Conservation (phyloP, 306 rosid species). For the Styphnolobium japonicum region DNA sequence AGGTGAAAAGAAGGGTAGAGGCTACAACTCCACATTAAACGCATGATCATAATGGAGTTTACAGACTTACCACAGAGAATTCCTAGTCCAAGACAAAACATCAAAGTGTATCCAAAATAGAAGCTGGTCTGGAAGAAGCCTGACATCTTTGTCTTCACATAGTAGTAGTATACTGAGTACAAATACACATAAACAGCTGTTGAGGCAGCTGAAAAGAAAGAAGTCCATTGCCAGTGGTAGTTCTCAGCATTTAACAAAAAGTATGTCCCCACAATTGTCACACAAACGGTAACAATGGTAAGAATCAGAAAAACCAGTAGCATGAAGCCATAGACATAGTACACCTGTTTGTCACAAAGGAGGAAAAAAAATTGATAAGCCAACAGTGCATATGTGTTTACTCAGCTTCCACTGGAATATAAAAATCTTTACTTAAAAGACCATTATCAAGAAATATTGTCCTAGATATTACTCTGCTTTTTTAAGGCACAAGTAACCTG, state of each 20-base stretch:
- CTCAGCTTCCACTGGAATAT: conserved; percentile 1
- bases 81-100: conserved; percentile 98
- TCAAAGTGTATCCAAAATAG: conserved; percentile 96
- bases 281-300: conserved; percentile 87
- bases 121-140: conserved; percentile 99
- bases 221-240: conserved; percentile 99
- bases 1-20: too few species aligned
- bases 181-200: conserved; percentile 94
- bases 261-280: conserved; percentile 98
- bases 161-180: conserved; percentile 89
- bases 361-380: conserved; percentile 28
- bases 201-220: conserved; percentile 99
- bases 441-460: conserved; percentile 13
- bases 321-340: conserved; percentile 98
- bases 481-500: background rate
- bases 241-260: conserved; percentile 96
- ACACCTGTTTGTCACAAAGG: conserved; percentile 70
- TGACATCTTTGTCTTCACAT: conserved; percentile 97
- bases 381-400: background rate
- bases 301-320: conserved; percentile 94
- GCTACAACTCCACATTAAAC: too few species aligned
- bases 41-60: background rate
- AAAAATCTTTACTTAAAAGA: conserved; percentile 9
- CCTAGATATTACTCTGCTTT: conserved; percentile 21
- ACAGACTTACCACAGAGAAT: conserved; percentile 89